phyloP scores from a whole-genome alignment of 2,329 filamentous ascomycete species.

The Amauroascus niger region DNA sequence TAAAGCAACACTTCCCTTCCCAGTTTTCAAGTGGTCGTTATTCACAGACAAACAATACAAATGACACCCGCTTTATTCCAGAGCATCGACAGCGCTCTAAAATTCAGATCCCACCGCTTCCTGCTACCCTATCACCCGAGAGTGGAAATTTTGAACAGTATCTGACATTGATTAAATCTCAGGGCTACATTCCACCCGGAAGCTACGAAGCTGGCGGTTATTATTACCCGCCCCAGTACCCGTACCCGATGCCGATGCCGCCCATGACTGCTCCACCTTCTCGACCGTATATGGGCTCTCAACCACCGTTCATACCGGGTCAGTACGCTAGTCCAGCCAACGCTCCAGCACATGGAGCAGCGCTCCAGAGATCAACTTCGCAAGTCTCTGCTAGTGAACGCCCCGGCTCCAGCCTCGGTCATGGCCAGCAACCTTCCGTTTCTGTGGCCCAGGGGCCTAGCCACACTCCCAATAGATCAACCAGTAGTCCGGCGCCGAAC shows the following conservation, averaged over 20 bases:
- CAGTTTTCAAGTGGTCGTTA: conserved; percentile 25
- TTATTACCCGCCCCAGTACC: conserved; percentile 33
- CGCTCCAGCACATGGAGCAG: conserved; percentile 49
- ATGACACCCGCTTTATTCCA: conserved; percentile 21
- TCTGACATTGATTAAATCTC: conserved; percentile 57
- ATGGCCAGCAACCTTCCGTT: conserved; percentile 43
- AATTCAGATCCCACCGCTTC: conserved; percentile 17
- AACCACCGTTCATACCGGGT: conserved; percentile 41
- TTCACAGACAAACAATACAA: conserved; percentile 29
- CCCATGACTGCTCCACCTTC: conserved; percentile 35
- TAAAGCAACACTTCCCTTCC: conserved; percentile 41
- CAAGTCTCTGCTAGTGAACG: conserved; percentile 63
- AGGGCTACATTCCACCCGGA: conserved; percentile 48
- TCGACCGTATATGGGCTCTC: conserved; percentile 39
- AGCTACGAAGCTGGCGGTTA: conserved; percentile 41
- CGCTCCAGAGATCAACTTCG: conserved; percentile 75
- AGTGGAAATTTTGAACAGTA: conserved; percentile 61
- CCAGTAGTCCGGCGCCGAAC: conserved; percentile 52
- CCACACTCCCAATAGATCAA: conserved; percentile 46
- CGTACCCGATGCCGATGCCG: conserved; percentile 25
- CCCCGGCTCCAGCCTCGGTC: conserved; percentile 50
- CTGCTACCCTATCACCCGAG: conserved; percentile 55
- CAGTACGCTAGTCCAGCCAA: conserved; percentile 41
- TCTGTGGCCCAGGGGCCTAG: conserved; percentile 29
- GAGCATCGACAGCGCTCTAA: conserved; percentile 18